Evolutionary conservation across 2,329 filamentous ascomycete species (phyloP).

Genomic region (Sporothrix humicola): DNA sequence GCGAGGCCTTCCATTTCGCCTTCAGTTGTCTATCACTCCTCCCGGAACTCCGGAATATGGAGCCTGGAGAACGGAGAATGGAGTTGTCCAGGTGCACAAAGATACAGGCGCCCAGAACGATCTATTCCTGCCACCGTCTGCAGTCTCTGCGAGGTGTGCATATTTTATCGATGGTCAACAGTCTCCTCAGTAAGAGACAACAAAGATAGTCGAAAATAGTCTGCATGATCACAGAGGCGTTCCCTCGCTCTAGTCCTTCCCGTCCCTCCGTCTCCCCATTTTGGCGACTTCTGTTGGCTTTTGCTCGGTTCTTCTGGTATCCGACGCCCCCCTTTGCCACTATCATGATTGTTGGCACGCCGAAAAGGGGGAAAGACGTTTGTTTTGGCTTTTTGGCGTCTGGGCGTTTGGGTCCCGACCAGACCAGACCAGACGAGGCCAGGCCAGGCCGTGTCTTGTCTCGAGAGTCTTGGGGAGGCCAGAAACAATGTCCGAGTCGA

Average conservation of each 20-base stretch:
- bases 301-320: too few species aligned
- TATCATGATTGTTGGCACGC: background rate
- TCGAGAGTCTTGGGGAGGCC: background rate
- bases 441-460: background rate
- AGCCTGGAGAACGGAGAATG: background rate
- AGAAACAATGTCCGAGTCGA: slow-evolving; percentile 1
- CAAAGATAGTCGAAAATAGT: background rate
- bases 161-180: background rate
- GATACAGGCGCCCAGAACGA: slow-evolving; percentile 1
- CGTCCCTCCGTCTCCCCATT: background rate
- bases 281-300: background rate
- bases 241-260: background rate
- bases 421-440: background rate
- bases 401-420: background rate
- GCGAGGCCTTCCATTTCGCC: background rate
- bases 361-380: background rate
- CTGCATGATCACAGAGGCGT: slow-evolving; percentile 15
- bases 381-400: background rate
- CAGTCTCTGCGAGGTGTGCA: background rate
- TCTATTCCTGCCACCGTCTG: slow-evolving; percentile 7
- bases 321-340: background rate
- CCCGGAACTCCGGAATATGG: background rate
- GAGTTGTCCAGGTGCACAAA: background rate
- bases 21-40: background rate
- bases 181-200: background rate